These are phyloP conservation scores for Ophiostoma triangulosporum DNA, from an alignment of 2,329 filamentous ascomycete genomes.

Conservation along the genomic window DNA sequence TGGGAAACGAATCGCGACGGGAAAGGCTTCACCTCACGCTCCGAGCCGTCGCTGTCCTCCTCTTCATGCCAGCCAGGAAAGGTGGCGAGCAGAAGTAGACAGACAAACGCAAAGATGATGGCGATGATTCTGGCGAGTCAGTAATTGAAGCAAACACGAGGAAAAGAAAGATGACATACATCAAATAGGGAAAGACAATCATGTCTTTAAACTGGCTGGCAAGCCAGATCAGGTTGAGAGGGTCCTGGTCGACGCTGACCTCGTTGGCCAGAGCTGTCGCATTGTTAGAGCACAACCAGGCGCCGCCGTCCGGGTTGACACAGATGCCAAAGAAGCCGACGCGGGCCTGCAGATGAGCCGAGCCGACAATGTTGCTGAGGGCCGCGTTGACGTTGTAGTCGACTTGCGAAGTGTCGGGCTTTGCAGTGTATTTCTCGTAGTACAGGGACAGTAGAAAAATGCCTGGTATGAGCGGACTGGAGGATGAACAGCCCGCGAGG, in stretches of 20 bases:
- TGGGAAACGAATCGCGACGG: conserved; percentile 86
- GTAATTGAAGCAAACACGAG: conserved; percentile 2
- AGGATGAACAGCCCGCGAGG: conserved; percentile 90
- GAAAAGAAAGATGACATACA: conserved; percentile 42
- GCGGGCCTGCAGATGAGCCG: conserved; percentile 71
- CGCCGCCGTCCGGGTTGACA: conserved; percentile 78
- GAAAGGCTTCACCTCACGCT: conserved; percentile 87
- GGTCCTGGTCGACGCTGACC: conserved; percentile 82
- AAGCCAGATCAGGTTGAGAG: conserved; percentile 93
- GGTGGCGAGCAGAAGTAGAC: conserved; percentile 84
- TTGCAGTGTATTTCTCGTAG: conserved; percentile 75
- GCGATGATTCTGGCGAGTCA: conserved; percentile 63
- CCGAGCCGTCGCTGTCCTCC: conserved; percentile 63
- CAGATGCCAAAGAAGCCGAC: conserved; percentile 98
- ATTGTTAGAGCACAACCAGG: conserved; percentile 94
- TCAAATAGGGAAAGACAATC: conserved; percentile 93
- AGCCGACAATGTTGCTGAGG: conserved; percentile 79
- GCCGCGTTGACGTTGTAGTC: conserved; percentile 76
- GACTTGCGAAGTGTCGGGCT: conserved; percentile 75
- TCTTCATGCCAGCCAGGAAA: conserved; percentile 98
- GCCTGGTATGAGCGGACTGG: conserved; percentile 82
- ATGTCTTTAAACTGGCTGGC: conserved; percentile 96
- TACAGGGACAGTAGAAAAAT: conserved; percentile 99
- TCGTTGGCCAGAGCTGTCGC: conserved; percentile 85
- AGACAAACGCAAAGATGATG: conserved; percentile 93